Evolutionary conservation across 257 asterid genomes (phyloP).

Genomic region (Nicotiana tomentosiformis): DNA sequence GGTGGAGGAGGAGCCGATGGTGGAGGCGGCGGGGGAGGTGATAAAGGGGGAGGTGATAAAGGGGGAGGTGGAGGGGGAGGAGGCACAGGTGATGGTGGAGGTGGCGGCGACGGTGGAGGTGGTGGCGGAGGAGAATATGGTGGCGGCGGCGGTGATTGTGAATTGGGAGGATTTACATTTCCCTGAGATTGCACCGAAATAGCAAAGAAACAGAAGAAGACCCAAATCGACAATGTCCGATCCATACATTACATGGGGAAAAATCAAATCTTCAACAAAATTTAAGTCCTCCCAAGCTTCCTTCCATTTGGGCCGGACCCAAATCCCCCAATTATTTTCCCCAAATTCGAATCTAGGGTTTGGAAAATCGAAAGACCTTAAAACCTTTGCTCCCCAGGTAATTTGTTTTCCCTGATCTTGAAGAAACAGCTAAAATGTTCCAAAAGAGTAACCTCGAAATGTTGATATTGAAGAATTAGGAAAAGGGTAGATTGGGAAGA

Average conservation of each 20-base stretch:
- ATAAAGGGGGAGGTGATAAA: too few species aligned
- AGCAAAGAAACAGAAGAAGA: conserved; percentile 24
- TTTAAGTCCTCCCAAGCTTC: conserved; percentile 20
- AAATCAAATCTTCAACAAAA: conserved; percentile 16
- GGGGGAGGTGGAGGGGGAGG: background rate
- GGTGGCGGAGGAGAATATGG: conserved; percentile 17
- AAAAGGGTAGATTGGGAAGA: background rate
- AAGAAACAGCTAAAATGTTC: background rate
- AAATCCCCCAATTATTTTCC: background rate
- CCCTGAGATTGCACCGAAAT: conserved; percentile 40
- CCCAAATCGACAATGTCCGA: conserved; percentile 30
- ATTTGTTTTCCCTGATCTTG: background rate
- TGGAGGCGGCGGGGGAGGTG: background rate
- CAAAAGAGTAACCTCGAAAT: background rate
- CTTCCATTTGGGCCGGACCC: conserved; percentile 41
- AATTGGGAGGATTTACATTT: conserved; percentile 24
- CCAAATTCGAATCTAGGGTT: conserved; percentile 1
- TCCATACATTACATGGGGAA: conserved; percentile 36
- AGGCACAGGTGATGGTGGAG: background rate
- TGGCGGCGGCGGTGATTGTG: conserved; percentile 15
- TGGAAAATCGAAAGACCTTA: background rate
- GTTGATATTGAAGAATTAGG: background rate
- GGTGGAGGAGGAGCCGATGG: conserved; percentile 15
- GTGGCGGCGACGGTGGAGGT: conserved; percentile 17
- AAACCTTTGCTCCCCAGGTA: background rate